phyloP scores from a whole-genome alignment of 805 yeast species.

The Ogataea naganishii region DNA sequence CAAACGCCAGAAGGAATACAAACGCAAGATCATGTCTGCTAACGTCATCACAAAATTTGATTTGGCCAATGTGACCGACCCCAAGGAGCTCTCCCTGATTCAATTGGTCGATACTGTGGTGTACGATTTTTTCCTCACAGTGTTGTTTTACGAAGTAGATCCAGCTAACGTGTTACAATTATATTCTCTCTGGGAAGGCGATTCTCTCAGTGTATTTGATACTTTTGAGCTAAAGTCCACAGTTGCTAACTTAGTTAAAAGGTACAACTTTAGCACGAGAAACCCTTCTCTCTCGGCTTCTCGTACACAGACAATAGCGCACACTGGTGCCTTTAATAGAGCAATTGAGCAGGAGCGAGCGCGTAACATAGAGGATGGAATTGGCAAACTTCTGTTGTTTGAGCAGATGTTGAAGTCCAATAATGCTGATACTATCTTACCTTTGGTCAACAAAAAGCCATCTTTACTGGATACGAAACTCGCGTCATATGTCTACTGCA shows the following conservation, averaged over 20 bases:
- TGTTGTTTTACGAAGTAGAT: conserved; percentile 15
- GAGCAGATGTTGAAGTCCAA: background rate
- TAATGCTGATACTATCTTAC: conserved; percentile 1
- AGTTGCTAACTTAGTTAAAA: conserved; percentile 12
- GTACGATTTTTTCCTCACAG: conserved; percentile 36
- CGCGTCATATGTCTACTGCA: conserved; percentile 13
- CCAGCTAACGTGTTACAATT: no score
- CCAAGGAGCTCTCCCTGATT: conserved; percentile 27
- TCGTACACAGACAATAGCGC: background rate
- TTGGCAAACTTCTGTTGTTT: background rate
- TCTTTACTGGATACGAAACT: conserved; percentile 15
- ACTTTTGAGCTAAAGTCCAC: conserved; percentile 3
- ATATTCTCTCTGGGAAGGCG: no score
- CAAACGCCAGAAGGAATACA: conserved; percentile 19
- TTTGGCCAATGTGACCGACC: conserved; percentile 20
- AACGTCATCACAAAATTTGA: conserved; percentile 28
- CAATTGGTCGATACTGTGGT: conserved; percentile 37
- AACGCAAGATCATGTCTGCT: conserved; percentile 28
- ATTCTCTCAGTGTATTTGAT: background rate
- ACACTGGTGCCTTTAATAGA: background rate
- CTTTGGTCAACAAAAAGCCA: conserved; percentile 5
- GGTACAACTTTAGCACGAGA: conserved; percentile 29
- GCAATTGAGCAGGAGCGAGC: conserved; percentile 1
- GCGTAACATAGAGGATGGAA: background rate
- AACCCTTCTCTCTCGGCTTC: conserved; percentile 22